These are phyloP conservation scores for Aspergillus novofumigatus DNA, from an alignment of 2,329 filamentous ascomycete genomes.

Conservation along the genomic window DNA sequence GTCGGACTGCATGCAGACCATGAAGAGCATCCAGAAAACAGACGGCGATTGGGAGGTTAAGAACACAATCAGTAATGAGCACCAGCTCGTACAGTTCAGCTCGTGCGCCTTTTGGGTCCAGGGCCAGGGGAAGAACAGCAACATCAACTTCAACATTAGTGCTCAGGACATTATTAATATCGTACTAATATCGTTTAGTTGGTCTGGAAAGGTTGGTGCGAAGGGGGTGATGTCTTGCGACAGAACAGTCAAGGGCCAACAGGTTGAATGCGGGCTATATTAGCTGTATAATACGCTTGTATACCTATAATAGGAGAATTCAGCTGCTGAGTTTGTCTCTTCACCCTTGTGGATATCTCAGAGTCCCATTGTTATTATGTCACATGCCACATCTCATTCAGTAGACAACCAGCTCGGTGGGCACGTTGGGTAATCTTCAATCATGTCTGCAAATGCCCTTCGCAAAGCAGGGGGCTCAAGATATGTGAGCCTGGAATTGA, in stretches of 20 bases:
- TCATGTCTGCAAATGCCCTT: no score
- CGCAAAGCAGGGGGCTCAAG: no score
- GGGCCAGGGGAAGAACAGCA: constrained; percentile 20
- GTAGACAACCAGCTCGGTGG: no score
- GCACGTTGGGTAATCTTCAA: no score
- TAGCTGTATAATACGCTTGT: constrained; percentile 2
- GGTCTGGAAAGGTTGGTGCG: constrained; percentile 29
- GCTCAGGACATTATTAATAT: constrained; percentile 35
- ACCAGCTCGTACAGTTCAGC: constrained; percentile 23
- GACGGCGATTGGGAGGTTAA: constrained; percentile 13
- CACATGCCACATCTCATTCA: no score
- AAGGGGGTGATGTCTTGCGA: constrained; percentile 33
- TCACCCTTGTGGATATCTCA: no score
- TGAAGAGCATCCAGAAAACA: constrained; percentile 29
- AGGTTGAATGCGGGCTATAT: constrained; percentile 25
- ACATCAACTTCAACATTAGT: constrained; percentile 23
- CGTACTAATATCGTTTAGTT: no score
- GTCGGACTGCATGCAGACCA: constrained; percentile 32
- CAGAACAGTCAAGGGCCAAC: constrained; percentile 15
- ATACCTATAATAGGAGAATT: no score
- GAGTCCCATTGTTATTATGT: no score
- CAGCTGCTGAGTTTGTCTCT: no score
- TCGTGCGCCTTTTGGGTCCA: constrained; percentile 34
- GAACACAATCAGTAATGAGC: constrained; percentile 13
- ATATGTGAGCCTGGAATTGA: no score